Evolutionary conservation across 441 rosid species (phyloP), one percentile per base, ranked within the genome.

Genomic region (Corymbia calophylla): DNA sequence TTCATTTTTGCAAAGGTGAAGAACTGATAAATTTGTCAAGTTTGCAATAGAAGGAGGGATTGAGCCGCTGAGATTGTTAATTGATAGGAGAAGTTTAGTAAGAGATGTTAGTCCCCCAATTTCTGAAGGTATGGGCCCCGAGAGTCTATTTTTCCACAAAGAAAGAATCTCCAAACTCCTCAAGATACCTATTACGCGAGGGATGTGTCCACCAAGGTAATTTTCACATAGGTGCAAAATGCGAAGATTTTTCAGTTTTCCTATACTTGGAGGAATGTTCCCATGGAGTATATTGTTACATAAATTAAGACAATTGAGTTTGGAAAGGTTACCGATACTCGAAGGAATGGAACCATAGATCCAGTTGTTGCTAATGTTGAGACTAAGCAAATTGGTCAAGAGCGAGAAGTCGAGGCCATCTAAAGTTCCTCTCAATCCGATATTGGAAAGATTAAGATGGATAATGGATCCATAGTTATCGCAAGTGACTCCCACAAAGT

Each of bases 21-120:
- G 88, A 29, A 77, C 4, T 8, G 87, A 23, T 48, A 93, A 53
- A 62, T 81, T 53, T 32, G 89, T 92, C 85, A 89, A 80, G 87
- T 93, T 92, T 7, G 93, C 92, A 32, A 93, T 58, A 31, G 95
- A 88, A 31, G 62, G 35, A 90, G 95, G 94, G n/a, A 93, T 91
- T 23, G 89, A 86, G 15, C 93, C 95, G 1, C 21, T 51, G 31
- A 93, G 88, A 88, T 54, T 54, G 56, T 54, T 54, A 1, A 18
- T 18, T 9, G 56, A 18, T 54, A 54, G 56, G 56, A 54, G 2
- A 54, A 54, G 56, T 54, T 2, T 2, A 18, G 9, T 18, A 54
- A 54, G 56, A 1, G 56, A 54, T 17, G 56, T 54, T 21, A 18
- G 0, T 54, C 23, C 56, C 9, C 56, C 56, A 54, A 54, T 18